Evolutionary conservation across 1,284 basidiomycete species (phyloP).

Genomic region (Ceratobasidium papillatum): DNA sequence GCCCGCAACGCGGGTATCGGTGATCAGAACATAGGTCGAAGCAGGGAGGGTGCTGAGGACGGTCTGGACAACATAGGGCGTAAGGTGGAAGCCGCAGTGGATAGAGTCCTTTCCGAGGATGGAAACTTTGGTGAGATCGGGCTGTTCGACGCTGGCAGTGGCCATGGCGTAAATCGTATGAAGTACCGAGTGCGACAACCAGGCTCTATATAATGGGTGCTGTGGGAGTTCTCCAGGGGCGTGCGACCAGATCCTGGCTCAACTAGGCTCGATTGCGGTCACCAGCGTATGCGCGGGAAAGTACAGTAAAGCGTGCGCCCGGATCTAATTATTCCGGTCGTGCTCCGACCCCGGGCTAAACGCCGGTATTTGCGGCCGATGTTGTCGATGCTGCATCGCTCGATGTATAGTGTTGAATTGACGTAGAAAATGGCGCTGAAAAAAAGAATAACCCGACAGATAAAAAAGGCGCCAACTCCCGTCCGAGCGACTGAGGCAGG

Average conservation of each 20-base stretch:
- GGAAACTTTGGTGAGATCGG: constrained; percentile 63
- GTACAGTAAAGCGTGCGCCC: background rate
- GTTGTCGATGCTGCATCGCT: too few relatives aligned
- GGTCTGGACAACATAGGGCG: constrained; percentile 84
- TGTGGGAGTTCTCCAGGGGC: constrained; percentile 38
- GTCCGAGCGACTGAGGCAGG: background rate
- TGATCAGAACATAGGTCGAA: constrained; percentile 92
- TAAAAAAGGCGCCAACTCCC: too few relatives aligned
- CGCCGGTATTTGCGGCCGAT: background rate
- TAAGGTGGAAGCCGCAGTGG: constrained; percentile 90
- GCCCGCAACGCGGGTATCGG: constrained; percentile 87
- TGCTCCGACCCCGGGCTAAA: constrained; percentile 25
- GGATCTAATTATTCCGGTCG: constrained; percentile 30
- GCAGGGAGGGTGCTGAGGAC: constrained; percentile 79
- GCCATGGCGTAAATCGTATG: constrained; percentile 33
- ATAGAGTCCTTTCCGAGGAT: constrained; percentile 90
- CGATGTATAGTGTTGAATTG: too few relatives aligned
- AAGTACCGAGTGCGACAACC: constrained; percentile 8
- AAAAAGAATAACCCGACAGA: too few relatives aligned
- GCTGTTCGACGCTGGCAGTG: constrained; percentile 37
- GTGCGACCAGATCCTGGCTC: constrained; percentile 38
- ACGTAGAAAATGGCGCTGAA: too few relatives aligned
- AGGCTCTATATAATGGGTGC: constrained; percentile 29
- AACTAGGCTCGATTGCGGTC: constrained; percentile 29
- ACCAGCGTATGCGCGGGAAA: constrained; percentile 27